Evolutionary conservation across 768 basidiomycete genomes (phyloP).

Genomic region (Pulveroboletus sp.): DNA sequence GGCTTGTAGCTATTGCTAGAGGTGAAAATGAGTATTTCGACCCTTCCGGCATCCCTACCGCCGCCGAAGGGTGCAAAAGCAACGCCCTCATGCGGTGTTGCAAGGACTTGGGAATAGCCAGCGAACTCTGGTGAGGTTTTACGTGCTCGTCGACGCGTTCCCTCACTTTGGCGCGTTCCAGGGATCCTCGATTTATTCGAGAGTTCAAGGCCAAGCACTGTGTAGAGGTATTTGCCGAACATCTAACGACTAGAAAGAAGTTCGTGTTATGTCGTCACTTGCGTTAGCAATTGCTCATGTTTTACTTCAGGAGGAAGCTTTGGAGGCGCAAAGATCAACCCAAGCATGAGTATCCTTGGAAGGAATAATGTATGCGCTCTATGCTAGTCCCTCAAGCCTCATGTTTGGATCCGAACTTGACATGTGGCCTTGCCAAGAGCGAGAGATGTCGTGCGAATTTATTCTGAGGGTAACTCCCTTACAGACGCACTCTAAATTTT

Average conservation of each 20-base stretch:
- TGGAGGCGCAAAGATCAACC: slow-evolving; percentile 87
- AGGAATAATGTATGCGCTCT: slow-evolving; percentile 49
- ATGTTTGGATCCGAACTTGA: no score
- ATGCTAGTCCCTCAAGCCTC: background rate
- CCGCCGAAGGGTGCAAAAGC: slow-evolving; percentile 91
- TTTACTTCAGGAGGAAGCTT: slow-evolving; percentile 70
- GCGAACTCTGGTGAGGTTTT: slow-evolving; percentile 81
- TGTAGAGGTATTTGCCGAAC: slow-evolving; percentile 82
- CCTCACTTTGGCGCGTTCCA: slow-evolving; percentile 25
- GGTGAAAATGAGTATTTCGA: slow-evolving; percentile 99
- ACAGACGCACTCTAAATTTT: no score
- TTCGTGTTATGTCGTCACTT: slow-evolving; percentile 38
- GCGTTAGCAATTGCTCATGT: slow-evolving; percentile 2
- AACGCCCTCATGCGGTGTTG: no score
- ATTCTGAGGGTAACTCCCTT: no score
- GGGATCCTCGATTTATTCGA: slow-evolving; percentile 96
- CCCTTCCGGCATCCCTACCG: slow-evolving; percentile 85
- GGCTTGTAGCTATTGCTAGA: slow-evolving; percentile 85
- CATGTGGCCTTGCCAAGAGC: no score
- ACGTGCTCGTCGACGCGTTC: background rate
- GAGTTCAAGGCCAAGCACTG: slow-evolving; percentile 86
- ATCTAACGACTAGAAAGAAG: slow-evolving; percentile 88
- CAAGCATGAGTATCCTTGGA: slow-evolving; percentile 86
- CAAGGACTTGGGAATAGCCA: slow-evolving; percentile 94
- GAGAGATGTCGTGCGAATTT: no score